Evolutionary conservation across 441 rosid genomes (phyloP).

Genomic region (Populus tomentosa): DNA sequence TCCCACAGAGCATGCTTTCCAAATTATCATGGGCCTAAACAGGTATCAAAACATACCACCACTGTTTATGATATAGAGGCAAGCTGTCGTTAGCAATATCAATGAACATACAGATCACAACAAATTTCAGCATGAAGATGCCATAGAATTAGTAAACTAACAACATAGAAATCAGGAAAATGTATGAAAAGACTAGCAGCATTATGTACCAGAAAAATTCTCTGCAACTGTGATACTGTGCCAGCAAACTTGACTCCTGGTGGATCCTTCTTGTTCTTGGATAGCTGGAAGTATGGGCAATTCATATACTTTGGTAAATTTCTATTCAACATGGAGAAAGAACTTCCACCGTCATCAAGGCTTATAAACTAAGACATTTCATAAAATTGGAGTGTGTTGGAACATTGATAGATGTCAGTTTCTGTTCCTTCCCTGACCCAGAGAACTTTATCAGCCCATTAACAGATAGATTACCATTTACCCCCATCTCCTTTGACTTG

Average conservation of each 20-base stretch:
- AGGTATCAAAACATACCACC: no score
- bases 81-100: no score
- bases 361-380: constrained; percentile 37
- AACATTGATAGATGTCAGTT: constrained; percentile 24
- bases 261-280: constrained; percentile 44
- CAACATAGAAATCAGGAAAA: constrained; percentile 4
- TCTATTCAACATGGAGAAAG: constrained; percentile 58
- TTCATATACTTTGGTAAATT: constrained; percentile 64
- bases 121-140: no score
- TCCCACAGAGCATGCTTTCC: no score
- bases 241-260: constrained; percentile 55
- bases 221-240: constrained; percentile 70
- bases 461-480: constrained; percentile 27
- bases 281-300: constrained; percentile 58
- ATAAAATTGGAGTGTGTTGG: constrained; percentile 26
- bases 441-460: constrained; percentile 25
- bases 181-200: constrained; percentile 8
- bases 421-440: constrained; percentile 34
- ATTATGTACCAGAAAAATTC: constrained; percentile 67
- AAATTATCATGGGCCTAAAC: no score
- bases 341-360: constrained; percentile 47
- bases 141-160: no score
- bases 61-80: no score
- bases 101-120: no score
- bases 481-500: constrained; percentile 37